These are phyloP conservation scores for Yamadazyma dendronema DNA, from an alignment of 1,139 yeast genomes.

Conservation along the genomic window DNA sequence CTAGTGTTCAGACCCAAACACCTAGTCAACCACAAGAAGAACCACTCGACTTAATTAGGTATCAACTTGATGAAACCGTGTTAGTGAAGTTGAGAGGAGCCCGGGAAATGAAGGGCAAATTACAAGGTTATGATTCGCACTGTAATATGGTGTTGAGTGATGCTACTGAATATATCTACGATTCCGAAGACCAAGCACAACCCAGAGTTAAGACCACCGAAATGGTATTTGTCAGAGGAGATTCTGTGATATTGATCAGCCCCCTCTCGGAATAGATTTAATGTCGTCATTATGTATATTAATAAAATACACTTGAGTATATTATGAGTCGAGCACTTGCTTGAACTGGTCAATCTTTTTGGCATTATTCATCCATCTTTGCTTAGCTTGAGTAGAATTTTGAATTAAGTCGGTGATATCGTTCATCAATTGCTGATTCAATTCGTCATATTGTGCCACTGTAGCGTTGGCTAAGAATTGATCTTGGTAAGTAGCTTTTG, in stretches of 20 bases:
- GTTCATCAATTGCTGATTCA: conserved; percentile 25
- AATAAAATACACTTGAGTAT: conserved; percentile 6
- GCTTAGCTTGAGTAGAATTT: conserved; percentile 32
- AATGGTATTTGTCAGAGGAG: conserved; percentile 95
- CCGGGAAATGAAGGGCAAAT: conserved; percentile 83
- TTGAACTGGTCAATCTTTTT: conserved; percentile 28
- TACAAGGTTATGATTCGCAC: conserved; percentile 95
- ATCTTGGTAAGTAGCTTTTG: conserved; percentile 18
- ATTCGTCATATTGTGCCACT: conserved; percentile 33
- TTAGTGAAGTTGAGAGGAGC: conserved; percentile 94
- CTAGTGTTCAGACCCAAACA: conserved; percentile 29
- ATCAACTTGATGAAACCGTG: conserved; percentile 83
- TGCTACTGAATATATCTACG: conserved; percentile 79
- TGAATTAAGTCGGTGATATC: conserved; percentile 28
- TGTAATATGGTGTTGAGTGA: conserved; percentile 95
- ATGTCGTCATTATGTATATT: conserved; percentile 1
- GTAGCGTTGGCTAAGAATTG: conserved; percentile 11
- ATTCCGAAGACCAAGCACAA: conserved; percentile 46
- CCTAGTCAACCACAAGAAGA: conserved; percentile 34
- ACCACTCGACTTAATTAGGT: conserved; percentile 86
- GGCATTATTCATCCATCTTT: conserved; percentile 38
- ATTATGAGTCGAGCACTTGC: conserved; percentile 10
- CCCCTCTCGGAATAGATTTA: conserved; percentile 21
- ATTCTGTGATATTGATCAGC: conserved; percentile 81
- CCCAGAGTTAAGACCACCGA: conserved; percentile 64